Evolutionary conservation across 352 stramenopile species (phyloP).

Genomic region (Phytophthora boehmeriae): DNA sequence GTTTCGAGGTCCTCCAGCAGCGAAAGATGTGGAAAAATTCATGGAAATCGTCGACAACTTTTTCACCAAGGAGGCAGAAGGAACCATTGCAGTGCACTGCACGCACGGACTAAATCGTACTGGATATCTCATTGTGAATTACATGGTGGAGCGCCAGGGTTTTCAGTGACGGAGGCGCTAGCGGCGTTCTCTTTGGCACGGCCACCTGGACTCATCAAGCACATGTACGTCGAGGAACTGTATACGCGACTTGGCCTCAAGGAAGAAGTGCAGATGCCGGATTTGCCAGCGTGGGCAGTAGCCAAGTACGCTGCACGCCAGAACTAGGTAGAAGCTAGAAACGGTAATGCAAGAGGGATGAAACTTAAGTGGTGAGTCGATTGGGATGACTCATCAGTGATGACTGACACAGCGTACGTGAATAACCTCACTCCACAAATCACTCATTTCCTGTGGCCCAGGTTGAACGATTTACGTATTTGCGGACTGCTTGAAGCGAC

Average conservation of each 20-base stretch:
- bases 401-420: too few species aligned
- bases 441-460: too few species aligned
- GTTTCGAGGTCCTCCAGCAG: slow-evolving; percentile 57
- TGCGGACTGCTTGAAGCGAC: too few species aligned
- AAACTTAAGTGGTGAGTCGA: too few species aligned
- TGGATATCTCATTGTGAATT: slow-evolving; percentile 76
- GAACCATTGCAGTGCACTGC: slow-evolving; percentile 75
- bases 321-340: background rate
- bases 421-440: too few species aligned
- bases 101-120: slow-evolving; percentile 84
- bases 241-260: slow-evolving; percentile 50
- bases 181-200: slow-evolving; percentile 65
- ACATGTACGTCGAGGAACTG: slow-evolving; percentile 84
- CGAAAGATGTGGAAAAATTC: slow-evolving; percentile 62
- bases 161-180: slow-evolving; percentile 62
- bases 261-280: slow-evolving; percentile 54
- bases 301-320: slow-evolving; percentile 60
- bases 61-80: slow-evolving; percentile 37
- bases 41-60: slow-evolving; percentile 72
- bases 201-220: slow-evolving; percentile 80
- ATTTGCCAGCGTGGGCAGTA: slow-evolving; percentile 64
- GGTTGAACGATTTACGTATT: too few species aligned
- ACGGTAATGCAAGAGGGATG: too few species aligned
- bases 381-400: too few species aligned
- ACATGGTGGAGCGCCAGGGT: slow-evolving; percentile 63